Conservation (phyloP, 768 basidiomycete species). For the Lactifluus hygrophoroides region DNA sequence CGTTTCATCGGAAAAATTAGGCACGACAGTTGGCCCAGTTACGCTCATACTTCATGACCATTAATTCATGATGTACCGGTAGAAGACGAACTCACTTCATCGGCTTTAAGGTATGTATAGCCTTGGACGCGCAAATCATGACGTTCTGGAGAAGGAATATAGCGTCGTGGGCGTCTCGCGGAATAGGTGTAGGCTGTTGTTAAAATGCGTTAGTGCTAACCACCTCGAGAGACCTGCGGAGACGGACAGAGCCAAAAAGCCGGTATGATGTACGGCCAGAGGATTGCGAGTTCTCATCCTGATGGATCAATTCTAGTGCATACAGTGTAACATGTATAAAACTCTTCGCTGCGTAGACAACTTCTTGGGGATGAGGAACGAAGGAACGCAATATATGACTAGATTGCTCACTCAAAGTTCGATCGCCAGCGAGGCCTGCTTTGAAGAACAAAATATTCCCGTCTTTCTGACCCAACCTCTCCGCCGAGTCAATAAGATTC, state of each 20-base stretch:
- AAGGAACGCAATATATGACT: background rate
- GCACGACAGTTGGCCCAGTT: constrained; percentile 41
- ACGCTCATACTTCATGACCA: constrained; percentile 31
- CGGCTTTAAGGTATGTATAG: constrained; percentile 59
- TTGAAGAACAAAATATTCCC: constrained; percentile 54
- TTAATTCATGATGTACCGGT: background rate
- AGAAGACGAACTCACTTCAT: constrained; percentile 42
- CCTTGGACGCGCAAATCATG: constrained; percentile 55
- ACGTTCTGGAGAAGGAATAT: constrained; percentile 52
- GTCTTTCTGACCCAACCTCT: constrained; percentile 49
- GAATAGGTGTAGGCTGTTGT: constrained; percentile 54
- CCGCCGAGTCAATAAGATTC: constrained; percentile 47
- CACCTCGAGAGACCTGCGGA: background rate
- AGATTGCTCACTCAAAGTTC: constrained; percentile 44
- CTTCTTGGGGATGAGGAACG: constrained; percentile 30
- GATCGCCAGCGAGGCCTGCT: constrained; percentile 43
- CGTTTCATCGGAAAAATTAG: constrained; percentile 43
- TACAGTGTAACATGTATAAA: constrained; percentile 53
- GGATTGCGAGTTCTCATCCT: constrained; percentile 29
- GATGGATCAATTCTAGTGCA: constrained; percentile 46
- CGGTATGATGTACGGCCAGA: constrained; percentile 38
- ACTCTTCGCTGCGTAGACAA: constrained; percentile 60
- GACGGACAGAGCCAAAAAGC: constrained; percentile 55
- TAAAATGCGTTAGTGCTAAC: background rate
- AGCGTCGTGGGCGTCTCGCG: constrained; percentile 59